A percentile compares a stretch with the other conserved stretches of the same genome.
Evolutionary conservation across 768 basidiomycete genomes (phyloP).

Genomic region (button mushroom (Agaricus bisporus)): DNA sequence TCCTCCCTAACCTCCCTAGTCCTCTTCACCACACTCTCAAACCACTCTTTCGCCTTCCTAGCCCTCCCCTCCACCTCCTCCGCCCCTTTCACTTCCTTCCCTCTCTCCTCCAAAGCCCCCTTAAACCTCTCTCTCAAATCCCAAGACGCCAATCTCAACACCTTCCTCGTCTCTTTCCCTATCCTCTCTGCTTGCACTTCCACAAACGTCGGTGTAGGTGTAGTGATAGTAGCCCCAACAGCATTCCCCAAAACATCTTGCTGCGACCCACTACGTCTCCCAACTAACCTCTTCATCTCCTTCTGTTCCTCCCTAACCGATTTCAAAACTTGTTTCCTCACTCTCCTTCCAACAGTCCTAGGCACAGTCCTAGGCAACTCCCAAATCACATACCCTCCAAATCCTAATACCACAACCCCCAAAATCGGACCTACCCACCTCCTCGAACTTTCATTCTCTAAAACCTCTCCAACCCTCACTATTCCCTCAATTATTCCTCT

Average conservation of each 20-base stretch:
- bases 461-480: constrained; percentile 67
- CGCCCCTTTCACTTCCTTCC: constrained; percentile 67
- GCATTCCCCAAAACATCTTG: too few relatives aligned
- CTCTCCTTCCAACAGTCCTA: constrained; percentile 80
- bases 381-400: constrained; percentile 74
- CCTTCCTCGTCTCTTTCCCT: constrained; percentile 85
- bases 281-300: too few relatives aligned
- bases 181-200: constrained; percentile 66
- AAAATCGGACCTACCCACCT: constrained; percentile 86
- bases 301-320: background rate
- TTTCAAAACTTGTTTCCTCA: constrained; percentile 56
- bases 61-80: constrained; percentile 75
- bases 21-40: constrained; percentile 47
- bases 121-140: constrained; percentile 81
- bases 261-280: too few relatives aligned
- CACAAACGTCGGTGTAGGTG: constrained; percentile 20
- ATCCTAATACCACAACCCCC: constrained; percentile 68
- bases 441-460: constrained; percentile 74
- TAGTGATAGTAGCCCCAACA: too few relatives aligned
- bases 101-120: constrained; percentile 71
- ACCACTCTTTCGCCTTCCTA: constrained; percentile 64
- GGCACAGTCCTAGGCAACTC: constrained; percentile 90
- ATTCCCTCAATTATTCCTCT: constrained; percentile 74
- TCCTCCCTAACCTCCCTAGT: constrained; percentile 37
- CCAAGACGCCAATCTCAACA: constrained; percentile 86